Evolutionary conservation across 257 asterid genomes (phyloP), one percentile per base, ranked within the genome.

Genomic region (Primulina eburnea): DNA sequence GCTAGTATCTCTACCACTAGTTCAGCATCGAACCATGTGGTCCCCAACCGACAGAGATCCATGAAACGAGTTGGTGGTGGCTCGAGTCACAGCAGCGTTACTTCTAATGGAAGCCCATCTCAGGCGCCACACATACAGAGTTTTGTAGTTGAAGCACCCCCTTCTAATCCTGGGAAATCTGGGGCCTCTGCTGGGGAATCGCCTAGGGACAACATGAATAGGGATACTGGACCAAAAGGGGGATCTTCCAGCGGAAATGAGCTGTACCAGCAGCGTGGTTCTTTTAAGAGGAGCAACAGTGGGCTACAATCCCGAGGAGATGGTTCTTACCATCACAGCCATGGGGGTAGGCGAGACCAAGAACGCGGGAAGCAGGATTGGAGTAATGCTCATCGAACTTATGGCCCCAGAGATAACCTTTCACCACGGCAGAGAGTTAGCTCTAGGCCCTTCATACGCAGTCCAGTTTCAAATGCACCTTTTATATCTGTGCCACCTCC

Each of bases 331-430:
- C 79, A 83, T 68, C 80, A 79, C 62, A 81, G 73, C 47, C 79
- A 80, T 75, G 88, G 85, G 20, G 85, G 89, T 21, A 75, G 90
- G 64, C 92, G 96, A 24, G 96, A 90, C 71, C 97, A 81, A 70
- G 91, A 83, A 24, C 86, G 87, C 35, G 82, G 81, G 20, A 79
- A 75, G 73, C 85, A 79, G 62, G 88, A 86, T 20, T 81, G 85
- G 87, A 62, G 63, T 62, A 79, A 71, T 66, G 67, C 74, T 61
- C 80, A 81, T 61, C 72, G 95, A 75, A 79, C 77, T 73, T 90
- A 80, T 82, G 83, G 84, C 8, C 77, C 80, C 50, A 85, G 95
- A 70, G 96, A 85, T 65, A 72, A 69, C 68, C 83, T 81, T 75
- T 79, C 84, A 67, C 80, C 78, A 67, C 84, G 79, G 1, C 93